Base-by-base conservation (phyloP, 805 yeast species). In the Sugiyamaella boreocaroliniensis region DNA sequence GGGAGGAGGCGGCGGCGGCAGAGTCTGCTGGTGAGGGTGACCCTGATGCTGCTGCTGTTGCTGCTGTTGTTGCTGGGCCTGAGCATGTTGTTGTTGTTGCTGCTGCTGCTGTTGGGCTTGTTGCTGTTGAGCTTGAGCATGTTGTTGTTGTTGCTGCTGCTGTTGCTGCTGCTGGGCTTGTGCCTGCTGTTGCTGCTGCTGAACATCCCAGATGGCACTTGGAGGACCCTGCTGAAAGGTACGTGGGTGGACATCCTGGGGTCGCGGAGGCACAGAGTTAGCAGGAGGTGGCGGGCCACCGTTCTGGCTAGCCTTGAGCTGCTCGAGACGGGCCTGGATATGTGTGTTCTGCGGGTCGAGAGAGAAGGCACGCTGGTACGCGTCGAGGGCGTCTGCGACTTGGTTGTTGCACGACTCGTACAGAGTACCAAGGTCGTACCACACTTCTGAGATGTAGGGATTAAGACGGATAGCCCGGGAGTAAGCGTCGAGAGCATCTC, bases 341-440 rank as follows among this genome's bases (percentile, higher is more conserved):
- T 90, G 97, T 48, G 93, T 88, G 67, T 93, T 92, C 58, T 81
- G 86, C 43, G 98, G 97, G 66, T 93, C 98, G 60, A 93, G 80
- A 49, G 95, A 82, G 37, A 95, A 96, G 4, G 99, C 99, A 58
- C 95, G 93, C 64, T 87, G 87, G 67, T 93, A 93, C 1, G 99
- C 99, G 70, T 93, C 98, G 58, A 93, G 74, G 0, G 99, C 99
- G 68, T 93, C 99, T 55, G 84, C 79, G 55, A 89, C 79, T 71
- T 93, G 99, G 71, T 92, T 90, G 71, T 90, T 93, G 73, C 99
- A 93, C 37, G 97, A 89, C 71, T 93, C 99, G 69, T 93, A 93
- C 43, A 93, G 74, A 5, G 98, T 93, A 54, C 99, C 99, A 65
- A 93, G 78, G 71, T 93, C 99, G 71, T 93, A 93, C 99, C 99